phyloP scores from a whole-genome alignment of 371 early-diverging fungal genomes.

The Lichtheimia ramosa region DNA sequence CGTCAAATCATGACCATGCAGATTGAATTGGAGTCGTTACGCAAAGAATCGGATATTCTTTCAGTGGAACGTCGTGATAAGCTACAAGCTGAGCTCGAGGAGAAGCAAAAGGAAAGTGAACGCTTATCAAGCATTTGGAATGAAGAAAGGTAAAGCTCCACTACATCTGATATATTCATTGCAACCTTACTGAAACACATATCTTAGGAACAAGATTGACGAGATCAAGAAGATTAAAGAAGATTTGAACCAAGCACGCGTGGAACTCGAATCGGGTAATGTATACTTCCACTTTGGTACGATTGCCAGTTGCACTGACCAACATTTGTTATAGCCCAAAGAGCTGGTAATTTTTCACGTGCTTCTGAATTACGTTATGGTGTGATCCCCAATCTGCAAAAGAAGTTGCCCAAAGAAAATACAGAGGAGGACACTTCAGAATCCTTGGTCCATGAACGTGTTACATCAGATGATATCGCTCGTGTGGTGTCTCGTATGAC shows the following conservation, averaged over 20 bases:
- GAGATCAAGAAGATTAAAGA: constrained; percentile 71
- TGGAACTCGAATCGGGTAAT: constrained; percentile 66
- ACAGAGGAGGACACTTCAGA: constrained; percentile 55
- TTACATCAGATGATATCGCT: constrained; percentile 86
- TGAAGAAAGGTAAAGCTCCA: constrained; percentile 52
- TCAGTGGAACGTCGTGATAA: constrained; percentile 73
- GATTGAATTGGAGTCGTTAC: constrained; percentile 74
- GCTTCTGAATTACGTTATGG: constrained; percentile 86
- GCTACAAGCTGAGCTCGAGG: constrained; percentile 64
- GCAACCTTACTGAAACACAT: not conserved
- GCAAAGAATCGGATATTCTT: constrained; percentile 70
- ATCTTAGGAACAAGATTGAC: constrained; percentile 58
- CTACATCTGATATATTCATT: not conserved
- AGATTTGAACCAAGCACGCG: constrained; percentile 75
- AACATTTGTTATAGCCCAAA: constrained; percentile 42
- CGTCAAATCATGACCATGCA: constrained; percentile 74
- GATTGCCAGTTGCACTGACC: too few relatives aligned
- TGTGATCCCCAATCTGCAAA: constrained; percentile 85
- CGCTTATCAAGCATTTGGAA: constrained; percentile 71
- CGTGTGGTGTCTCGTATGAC: constrained; percentile 84
- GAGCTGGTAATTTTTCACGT: constrained; percentile 70
- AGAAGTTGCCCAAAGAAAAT: constrained; percentile 60
- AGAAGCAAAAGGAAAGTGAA: constrained; percentile 64
- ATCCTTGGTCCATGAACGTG: constrained; percentile 79
- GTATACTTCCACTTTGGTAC: not conserved